Conservation (phyloP, 2,329 filamentous ascomycete species). For the Proliferodiscus dingleyae region DNA sequence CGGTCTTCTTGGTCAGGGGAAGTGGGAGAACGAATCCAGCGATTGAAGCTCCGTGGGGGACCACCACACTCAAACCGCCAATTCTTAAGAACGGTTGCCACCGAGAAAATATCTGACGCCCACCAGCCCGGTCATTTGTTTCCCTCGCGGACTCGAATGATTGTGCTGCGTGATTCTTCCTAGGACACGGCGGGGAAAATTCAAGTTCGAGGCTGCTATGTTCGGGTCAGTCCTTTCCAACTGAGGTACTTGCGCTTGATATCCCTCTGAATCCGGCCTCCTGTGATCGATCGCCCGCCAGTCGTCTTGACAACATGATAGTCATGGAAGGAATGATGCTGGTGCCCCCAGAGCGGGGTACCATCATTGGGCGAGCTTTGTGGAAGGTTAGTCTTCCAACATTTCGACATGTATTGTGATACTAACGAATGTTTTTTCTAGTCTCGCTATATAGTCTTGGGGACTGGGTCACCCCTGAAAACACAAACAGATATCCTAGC, state of each 20-base stretch:
- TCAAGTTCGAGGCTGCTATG: constrained; percentile 4
- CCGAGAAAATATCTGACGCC: too few species aligned
- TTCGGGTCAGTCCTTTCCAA: not conserved
- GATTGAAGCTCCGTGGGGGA: not conserved
- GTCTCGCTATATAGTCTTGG: constrained; percentile 57
- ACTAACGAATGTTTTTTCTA: constrained; percentile 28
- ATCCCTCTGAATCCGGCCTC: not conserved
- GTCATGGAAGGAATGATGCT: constrained; percentile 48
- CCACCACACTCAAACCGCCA: not conserved
- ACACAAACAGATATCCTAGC: constrained; percentile 43
- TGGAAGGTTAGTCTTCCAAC: constrained; percentile 44
- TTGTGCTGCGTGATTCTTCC: not conserved
- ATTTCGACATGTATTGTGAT: not conserved
- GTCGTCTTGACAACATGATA: constrained; percentile 32
- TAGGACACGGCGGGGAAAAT: constrained; percentile 1
- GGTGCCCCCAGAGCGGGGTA: constrained; percentile 47
- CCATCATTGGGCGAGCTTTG: constrained; percentile 45
- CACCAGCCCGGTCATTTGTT: too few species aligned
- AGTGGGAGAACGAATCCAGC: not conserved
- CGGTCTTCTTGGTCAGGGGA: not conserved
- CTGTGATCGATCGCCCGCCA: not conserved
- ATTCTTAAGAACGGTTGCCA: not conserved
- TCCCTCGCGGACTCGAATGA: not conserved
- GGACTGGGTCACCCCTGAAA: constrained; percentile 38
- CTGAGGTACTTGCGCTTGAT: not conserved